Evolutionary conservation across 2,329 filamentous ascomycete species (phyloP).

Genomic region (Parafenestella ontariensis): DNA sequence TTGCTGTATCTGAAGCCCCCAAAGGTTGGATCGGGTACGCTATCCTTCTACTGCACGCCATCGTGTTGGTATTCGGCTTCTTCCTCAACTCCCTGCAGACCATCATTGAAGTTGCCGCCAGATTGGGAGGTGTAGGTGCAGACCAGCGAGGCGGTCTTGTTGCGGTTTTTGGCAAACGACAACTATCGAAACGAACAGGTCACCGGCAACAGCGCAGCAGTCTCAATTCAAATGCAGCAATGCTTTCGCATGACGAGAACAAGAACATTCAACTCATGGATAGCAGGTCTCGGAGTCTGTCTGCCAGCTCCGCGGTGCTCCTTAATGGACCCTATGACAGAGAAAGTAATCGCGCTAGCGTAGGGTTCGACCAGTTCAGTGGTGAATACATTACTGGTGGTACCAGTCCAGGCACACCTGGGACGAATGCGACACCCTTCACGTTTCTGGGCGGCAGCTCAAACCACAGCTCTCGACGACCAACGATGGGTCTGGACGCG

Average conservation of each 20-base stretch:
- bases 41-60: conserved; percentile 83
- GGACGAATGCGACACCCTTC: conserved; percentile 72
- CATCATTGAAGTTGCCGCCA: conserved; percentile 83
- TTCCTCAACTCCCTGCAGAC: conserved; percentile 92
- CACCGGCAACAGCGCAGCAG: conserved; percentile 75
- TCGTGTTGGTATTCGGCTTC: conserved; percentile 88
- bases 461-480: conserved; percentile 51
- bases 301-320: conserved; percentile 68
- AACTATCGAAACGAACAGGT: conserved; percentile 77
- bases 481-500: conserved; percentile 48
- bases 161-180: conserved; percentile 87
- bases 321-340: conserved; percentile 57
- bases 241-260: conserved; percentile 73
- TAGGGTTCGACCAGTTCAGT: conserved; percentile 62
- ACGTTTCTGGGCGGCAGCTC: conserved; percentile 67
- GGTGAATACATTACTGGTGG: conserved; percentile 60
- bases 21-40: conserved; percentile 97
- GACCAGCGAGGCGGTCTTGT: conserved; percentile 80
- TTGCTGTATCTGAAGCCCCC: conserved; percentile 77
- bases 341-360: conserved; percentile 56
- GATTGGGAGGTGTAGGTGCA: conserved; percentile 81
- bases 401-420: conserved; percentile 74
- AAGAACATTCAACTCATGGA: conserved; percentile 65
- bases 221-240: conserved; percentile 81
- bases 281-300: conserved; percentile 64